Evolutionary conservation across 257 asterid species (phyloP), one percentile per base, ranked within the genome.

Genomic region (Verbena officinalis): DNA sequence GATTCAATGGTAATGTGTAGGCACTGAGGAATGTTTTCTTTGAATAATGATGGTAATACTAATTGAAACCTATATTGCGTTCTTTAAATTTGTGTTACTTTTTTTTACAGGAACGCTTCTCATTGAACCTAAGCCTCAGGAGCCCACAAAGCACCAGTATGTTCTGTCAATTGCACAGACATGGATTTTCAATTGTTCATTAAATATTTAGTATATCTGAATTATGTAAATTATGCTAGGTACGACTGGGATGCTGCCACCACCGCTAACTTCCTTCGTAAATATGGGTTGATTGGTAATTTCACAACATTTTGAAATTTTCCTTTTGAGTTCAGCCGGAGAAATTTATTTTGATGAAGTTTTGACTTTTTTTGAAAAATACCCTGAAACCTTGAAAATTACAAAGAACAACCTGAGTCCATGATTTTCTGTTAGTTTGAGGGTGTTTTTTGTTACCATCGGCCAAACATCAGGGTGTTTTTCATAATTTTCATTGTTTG

Each of bases 191-290:
- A 3, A 23, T 16, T n/a, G n/a, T n/a, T n/a, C n/a, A n/a, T n/a
- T n/a, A n/a, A 52, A 38, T 62, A 30, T 57, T 70, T 59, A 67
- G 45, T 52, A 31, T 8, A 43, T 30, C 23, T 63, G 55, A 60
- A 45, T 23, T 45, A 31, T 62, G 16, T 40, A 67, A 11, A 46
- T 54, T 64, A 21, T 73, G 54, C 49, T 73, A 92, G 98, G 88
- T 93, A 94, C 34, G 99, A 94, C 42, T 94, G 99, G 99, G 99
- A 94, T 71, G 99, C 99, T 45, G 98, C 99, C 52, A 94, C 99
- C 42, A 15, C 96, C 1, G 91, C 99, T 52, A 94, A 94, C 75
- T 94, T 94, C 82, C 85, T 94, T 62, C 96, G 96, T 10, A 86
- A 86, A 83, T 79, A 94, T 30, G 98, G 93, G 66, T 86, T 94